Percentiles rank a stretch among this genome's conserved stretches.
These are phyloP conservation scores for Apiotrichum sp. DNA, from an alignment of 1,284 basidiomycete genomes.

Conservation along the genomic window DNA sequence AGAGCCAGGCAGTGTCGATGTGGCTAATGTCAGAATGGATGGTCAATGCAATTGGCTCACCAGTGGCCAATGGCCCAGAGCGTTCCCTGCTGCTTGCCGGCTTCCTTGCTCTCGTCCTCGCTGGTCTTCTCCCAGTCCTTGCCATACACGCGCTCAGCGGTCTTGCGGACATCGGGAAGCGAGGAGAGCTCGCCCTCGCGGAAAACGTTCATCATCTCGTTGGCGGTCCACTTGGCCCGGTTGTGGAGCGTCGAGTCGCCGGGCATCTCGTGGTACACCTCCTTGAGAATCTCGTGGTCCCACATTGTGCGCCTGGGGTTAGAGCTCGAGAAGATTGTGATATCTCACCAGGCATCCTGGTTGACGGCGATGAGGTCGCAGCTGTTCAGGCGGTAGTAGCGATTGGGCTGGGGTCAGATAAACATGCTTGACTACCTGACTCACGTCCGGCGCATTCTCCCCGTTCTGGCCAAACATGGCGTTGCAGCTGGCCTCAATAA, in stretches of 20 bases:
- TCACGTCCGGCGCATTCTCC: slow-evolving; percentile 68
- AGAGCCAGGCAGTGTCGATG: slow-evolving; percentile 79
- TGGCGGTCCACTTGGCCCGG: slow-evolving; percentile 72
- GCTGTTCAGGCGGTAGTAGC: slow-evolving; percentile 64
- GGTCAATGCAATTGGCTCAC: not conserved
- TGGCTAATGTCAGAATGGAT: slow-evolving; percentile 44
- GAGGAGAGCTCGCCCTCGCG: slow-evolving; percentile 60
- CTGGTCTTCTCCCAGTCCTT: slow-evolving; percentile 60
- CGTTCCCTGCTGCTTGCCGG: slow-evolving; percentile 34
- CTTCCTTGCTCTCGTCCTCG: slow-evolving; percentile 35
- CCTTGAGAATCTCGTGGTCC: slow-evolving; percentile 73
- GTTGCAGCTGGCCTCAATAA: slow-evolving; percentile 77
- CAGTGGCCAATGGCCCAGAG: slow-evolving; percentile 47
- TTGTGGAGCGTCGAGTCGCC: slow-evolving; percentile 78
- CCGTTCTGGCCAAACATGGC: slow-evolving; percentile 91
- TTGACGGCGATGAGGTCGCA: slow-evolving; percentile 94
- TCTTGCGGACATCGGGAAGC: slow-evolving; percentile 56
- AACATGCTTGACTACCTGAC: slow-evolving; percentile 37
- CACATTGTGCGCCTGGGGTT: slow-evolving; percentile 55
- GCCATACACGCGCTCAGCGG: slow-evolving; percentile 79
- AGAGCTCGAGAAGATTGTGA: not conserved
- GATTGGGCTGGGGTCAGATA: slow-evolving; percentile 51
- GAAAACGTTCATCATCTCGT: slow-evolving; percentile 88
- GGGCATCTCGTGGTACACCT: slow-evolving; percentile 68
- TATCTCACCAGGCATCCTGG: slow-evolving; percentile 65